Evolutionary conservation across 139 green algal species (phyloP).

Genomic region (Picochlorum costavermella): DNA sequence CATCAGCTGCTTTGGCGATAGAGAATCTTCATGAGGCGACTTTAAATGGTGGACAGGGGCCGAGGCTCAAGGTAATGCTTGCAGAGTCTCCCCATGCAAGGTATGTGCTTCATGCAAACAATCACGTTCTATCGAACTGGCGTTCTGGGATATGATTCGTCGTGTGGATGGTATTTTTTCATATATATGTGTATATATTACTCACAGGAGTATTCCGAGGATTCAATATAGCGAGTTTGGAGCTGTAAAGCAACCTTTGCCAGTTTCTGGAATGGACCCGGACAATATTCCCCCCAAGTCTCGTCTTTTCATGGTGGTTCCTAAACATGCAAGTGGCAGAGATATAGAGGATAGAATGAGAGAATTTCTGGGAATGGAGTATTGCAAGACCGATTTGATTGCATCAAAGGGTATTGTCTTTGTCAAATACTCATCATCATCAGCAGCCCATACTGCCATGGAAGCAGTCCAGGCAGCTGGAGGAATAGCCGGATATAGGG

Average conservation of each 20-base stretch:
- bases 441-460: conserved; percentile 59
- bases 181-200: too few relatives aligned
- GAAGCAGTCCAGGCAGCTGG: conserved; percentile 54
- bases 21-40: conserved; percentile 74
- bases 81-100: conserved; percentile 64
- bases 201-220: too few relatives aligned
- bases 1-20: conserved; percentile 65
- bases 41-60: conserved; percentile 75
- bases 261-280: conserved; percentile 40
- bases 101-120: conserved; percentile 2
- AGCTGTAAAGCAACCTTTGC: too few relatives aligned
- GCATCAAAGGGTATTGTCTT: conserved; percentile 79
- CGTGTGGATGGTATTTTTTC: too few relatives aligned
- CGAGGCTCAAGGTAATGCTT: conserved; percentile 81
- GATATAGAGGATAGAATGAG: conserved; percentile 65
- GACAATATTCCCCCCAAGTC: conserved; percentile 79
- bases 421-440: conserved; percentile 74
- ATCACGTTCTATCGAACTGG: too few relatives aligned
- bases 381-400: conserved; percentile 88
- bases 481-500: conserved; percentile 66
- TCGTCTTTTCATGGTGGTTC: conserved; percentile 84
- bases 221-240: too few relatives aligned
- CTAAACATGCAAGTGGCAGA: conserved; percentile 62
- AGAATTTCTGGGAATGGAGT: conserved; percentile 66
- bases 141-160: too few relatives aligned